A percentile compares a stretch with the other conserved stretches of the same genome.
These are phyloP conservation scores for Aspergillus nanangensis DNA, from an alignment of 495 filamentous ascomycete species.

Conservation along the genomic window DNA sequence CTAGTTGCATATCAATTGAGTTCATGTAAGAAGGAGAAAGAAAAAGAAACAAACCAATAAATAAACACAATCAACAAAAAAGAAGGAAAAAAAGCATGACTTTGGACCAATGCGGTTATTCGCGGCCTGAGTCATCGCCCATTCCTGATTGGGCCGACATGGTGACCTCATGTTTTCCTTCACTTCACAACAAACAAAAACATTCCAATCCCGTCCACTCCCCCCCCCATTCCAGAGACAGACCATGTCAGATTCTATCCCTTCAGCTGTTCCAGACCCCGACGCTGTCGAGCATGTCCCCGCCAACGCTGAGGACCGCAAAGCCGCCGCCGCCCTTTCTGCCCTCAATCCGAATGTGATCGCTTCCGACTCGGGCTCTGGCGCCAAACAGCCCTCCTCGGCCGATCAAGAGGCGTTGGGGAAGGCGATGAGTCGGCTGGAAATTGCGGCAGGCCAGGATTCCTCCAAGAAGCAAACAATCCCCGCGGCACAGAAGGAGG, in stretches of 20 bases:
- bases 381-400: slow-evolving; percentile 39
- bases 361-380: slow-evolving; percentile 32
- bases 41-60: not conserved
- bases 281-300: slow-evolving; percentile 56
- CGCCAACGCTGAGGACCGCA: slow-evolving; percentile 79
- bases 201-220: not conserved
- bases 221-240: not conserved
- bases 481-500: slow-evolving; percentile 39
- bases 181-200: not conserved
- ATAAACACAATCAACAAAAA: not conserved
- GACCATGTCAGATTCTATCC: slow-evolving; percentile 56
- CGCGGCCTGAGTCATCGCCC: slow-evolving; percentile 10
- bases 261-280: slow-evolving; percentile 65
- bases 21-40: not conserved
- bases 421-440: slow-evolving; percentile 74
- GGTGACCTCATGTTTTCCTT: not conserved
- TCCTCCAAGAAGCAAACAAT: slow-evolving; percentile 10
- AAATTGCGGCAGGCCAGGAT: slow-evolving; percentile 37
- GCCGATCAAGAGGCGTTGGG: slow-evolving; percentile 77
- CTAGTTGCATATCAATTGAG: too few relatives aligned
- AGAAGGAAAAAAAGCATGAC: too few relatives aligned
- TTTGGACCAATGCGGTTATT: too few relatives aligned
- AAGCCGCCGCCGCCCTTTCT: slow-evolving; percentile 80
- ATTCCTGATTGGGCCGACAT: too few relatives aligned
- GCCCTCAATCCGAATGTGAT: slow-evolving; percentile 66